Evolutionary conservation across 495 filamentous ascomycete genomes (phyloP).

Genomic region (Aspergillus biplanus): DNA sequence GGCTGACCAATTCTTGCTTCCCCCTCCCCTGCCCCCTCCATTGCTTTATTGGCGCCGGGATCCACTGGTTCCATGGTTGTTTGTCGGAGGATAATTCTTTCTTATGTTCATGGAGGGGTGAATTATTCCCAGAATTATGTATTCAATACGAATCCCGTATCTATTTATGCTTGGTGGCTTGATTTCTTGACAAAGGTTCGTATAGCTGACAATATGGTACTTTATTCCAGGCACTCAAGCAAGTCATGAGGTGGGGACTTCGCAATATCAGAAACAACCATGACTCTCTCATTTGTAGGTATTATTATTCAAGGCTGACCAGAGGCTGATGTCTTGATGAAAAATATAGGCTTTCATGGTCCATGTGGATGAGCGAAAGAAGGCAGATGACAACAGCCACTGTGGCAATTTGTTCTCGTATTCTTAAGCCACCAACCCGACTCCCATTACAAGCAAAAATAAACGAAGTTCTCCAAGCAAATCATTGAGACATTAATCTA

Average conservation of each 20-base stretch:
- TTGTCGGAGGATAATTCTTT: slow-evolving; percentile 9
- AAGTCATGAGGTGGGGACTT: neutral
- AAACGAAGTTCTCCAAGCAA: slow-evolving; percentile 8
- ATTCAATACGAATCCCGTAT: neutral
- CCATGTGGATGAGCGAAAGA: neutral
- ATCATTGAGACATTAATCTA: neutral
- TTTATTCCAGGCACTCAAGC: too few relatives aligned
- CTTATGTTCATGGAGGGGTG: slow-evolving; percentile 7
- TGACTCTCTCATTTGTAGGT: neutral
- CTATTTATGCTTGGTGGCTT: slow-evolving; percentile 18
- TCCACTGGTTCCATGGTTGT: slow-evolving; percentile 21
- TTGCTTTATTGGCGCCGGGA: slow-evolving; percentile 16
- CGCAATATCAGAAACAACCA: neutral
- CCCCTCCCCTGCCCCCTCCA: slow-evolving; percentile 1
- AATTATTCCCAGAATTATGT: slow-evolving; percentile 10
- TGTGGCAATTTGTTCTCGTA: slow-evolving; percentile 30
- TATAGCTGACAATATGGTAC: neutral
- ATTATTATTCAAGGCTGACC: neutral
- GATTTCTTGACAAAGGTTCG: slow-evolving; percentile 2
- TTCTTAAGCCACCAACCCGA: slow-evolving; percentile 22
- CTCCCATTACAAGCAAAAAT: slow-evolving; percentile 15
- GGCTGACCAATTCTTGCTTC: slow-evolving; percentile 17
- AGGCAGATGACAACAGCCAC: slow-evolving; percentile 25
- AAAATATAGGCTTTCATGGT: too few relatives aligned
- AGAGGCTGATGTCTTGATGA: neutral